Evolutionary conservation across 441 rosid species (phyloP).

Genomic region (Kokia cookei): DNA sequence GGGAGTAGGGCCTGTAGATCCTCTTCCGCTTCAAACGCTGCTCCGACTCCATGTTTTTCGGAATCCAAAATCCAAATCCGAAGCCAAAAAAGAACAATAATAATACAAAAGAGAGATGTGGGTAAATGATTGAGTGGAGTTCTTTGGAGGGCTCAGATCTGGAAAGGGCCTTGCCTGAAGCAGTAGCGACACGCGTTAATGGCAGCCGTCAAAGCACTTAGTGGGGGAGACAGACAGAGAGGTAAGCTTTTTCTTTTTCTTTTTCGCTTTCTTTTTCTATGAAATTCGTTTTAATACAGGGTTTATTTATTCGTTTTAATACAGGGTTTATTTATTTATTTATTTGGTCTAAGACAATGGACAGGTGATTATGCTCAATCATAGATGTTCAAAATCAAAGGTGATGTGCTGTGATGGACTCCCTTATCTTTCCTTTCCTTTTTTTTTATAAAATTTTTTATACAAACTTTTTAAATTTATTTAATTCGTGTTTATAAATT

Average conservation of each 20-base stretch:
- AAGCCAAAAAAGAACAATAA: not conserved
- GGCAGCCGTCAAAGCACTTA: conserved; percentile 5
- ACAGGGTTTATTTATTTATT: not conserved
- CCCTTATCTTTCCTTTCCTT: not conserved
- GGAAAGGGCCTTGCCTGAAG: not conserved
- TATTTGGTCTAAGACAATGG: not conserved
- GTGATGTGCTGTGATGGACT: not conserved
- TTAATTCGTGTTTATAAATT: too few species aligned
- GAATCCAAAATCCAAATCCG: not conserved
- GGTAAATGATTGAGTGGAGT: not conserved
- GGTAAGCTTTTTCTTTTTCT: not conserved
- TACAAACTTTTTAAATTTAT: too few species aligned
- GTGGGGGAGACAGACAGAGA: not conserved
- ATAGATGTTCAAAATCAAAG: not conserved
- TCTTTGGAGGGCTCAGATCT: conserved; percentile 12
- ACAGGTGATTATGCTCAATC: not conserved
- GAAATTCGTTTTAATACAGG: not conserved
- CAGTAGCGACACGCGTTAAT: conserved; percentile 5
- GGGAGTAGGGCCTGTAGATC: conserved; percentile 25
- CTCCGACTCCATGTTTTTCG: conserved; percentile 52
- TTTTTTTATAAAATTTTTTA: not conserved
- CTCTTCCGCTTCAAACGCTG: conserved; percentile 79
- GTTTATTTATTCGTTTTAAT: not conserved
- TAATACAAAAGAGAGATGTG: too few species aligned
- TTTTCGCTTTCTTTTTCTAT: not conserved